Percentiles rank a stretch among this genome's conserved stretches.
Evolutionary conservation across 1,284 basidiomycete genomes (phyloP).

Genomic region (Polyporus tsugae): DNA sequence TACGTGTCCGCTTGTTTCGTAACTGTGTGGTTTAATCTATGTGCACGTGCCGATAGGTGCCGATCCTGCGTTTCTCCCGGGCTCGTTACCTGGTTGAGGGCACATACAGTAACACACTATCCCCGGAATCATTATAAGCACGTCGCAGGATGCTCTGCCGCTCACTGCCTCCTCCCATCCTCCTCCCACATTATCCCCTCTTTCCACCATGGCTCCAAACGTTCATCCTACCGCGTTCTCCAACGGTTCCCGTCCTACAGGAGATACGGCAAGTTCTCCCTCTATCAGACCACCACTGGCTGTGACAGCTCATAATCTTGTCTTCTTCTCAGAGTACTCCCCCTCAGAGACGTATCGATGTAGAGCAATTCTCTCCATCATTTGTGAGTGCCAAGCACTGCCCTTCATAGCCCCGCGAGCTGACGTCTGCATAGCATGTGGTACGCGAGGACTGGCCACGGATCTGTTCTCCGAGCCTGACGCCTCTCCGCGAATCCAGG

Average conservation of each 20-base stretch:
- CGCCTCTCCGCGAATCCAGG: background rate
- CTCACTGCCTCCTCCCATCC: background rate
- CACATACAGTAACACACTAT: background rate
- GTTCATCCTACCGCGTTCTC: background rate
- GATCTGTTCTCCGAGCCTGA: background rate
- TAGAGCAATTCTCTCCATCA: background rate
- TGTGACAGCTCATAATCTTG: background rate
- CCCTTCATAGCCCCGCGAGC: background rate
- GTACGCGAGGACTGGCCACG: background rate
- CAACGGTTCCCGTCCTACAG: background rate
- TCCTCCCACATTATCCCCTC: background rate
- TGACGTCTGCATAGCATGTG: conserved; percentile 3
- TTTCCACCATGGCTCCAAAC: background rate
- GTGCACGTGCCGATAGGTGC: background rate
- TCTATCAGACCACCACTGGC: background rate
- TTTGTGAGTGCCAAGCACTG: background rate
- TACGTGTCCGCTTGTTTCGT: background rate
- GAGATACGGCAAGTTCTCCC: background rate
- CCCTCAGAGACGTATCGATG: background rate
- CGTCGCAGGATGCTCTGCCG: background rate
- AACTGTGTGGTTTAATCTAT: background rate
- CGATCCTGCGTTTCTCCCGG: background rate
- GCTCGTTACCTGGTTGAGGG: background rate
- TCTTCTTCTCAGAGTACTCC: background rate
- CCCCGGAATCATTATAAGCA: background rate